Evolutionary conservation across 352 stramenopile species (phyloP), one percentile per base, ranked within the genome.

Genomic region (Globisporangium mamillatum): DNA sequence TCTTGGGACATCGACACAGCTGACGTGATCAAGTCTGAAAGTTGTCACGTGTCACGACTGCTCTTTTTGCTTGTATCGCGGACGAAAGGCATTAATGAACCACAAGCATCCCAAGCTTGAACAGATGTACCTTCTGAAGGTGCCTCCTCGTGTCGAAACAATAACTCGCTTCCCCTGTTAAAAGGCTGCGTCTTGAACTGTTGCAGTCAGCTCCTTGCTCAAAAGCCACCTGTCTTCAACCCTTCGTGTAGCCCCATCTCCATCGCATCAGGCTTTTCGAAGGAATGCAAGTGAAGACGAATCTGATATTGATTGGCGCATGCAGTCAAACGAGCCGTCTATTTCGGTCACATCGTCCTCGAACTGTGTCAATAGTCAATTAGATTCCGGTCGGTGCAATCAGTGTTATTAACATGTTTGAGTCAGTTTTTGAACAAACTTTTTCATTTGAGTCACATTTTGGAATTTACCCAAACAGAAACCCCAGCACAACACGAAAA

Each of bases 401-500:
- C 12, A 44, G 9, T 18, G 36, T 18, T 14, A 16, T 44, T 18
- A 18, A 18, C 4, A 4, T 44, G 36, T 16, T 44, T 44, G 36
- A 44, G 36, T 44, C 36, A 44, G 0, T 44, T 44, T 44, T 44
- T 18, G 36, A 10, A 18, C 12, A 18, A 16, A 44, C 36, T 16
- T 44, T 44, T 14, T 44, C 22, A 10, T 55, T 55, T 55, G 20
- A 29, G 50, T 18, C 50, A 29, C 50, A n/a, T 55, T 55, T 29
- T 55, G 50, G 55, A 61, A 61, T 61, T 27, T 41, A 10, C 27
- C 18, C 36, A 50, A 50, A 50, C 41, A 50, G 41, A 50, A 50
- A 50, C 41, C 22, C 12, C 41, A 48, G 36, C 36, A 20, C 38
- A 20, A 63, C 22, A 24, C 58, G 22, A 54, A 63, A 63, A 46